Base-by-base conservation (phyloP, 257 asterid genomes). In the Penstemon barbatus region DNA sequence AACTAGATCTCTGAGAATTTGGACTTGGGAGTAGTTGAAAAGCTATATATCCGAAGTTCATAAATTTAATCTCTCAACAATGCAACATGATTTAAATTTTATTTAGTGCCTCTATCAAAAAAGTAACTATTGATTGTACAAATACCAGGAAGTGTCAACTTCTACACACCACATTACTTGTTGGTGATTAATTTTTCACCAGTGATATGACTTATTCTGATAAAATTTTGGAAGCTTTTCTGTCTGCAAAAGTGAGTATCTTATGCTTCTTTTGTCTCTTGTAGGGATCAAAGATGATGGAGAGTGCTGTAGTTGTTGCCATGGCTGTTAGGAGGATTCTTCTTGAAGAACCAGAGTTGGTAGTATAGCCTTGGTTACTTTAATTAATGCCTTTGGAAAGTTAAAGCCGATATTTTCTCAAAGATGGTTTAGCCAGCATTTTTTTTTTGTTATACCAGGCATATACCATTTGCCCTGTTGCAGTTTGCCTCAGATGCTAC, bases 311-410 rank as follows among this genome's bases (percentile, higher is more conserved):
- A 75, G 70, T 81, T 63, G 92, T 85, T 72, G 87, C 99, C 70
- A 88, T 93, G 91, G 80, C 87, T 75, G 73, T 81, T 73, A 89
- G 95, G 74, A 90, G 99, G 83, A 94, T 93, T 72, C 96, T 93
- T 73, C 92, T 83, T 12, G 99, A 93, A 80, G 99, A 93, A 83
- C 96, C 96, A 70, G 96, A 84, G 80, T 65, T 71, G 96, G 99
- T 93, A 87, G 63, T 54, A 36, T 54, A 4, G 10, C 45, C 64
- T 72, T 65, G 37, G 53, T 68, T 58, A 48, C 46, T 74, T 58
- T 65, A 63, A n/a, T 61, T 62, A 44, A 44, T 68, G 61, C 58
- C 49, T 42, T 40, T 58, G 51, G 56, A 44, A 60, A 63, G 59
- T 57, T 70, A 66, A 48, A 25, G 13, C 6, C n/a, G 13, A n/a